These are phyloP conservation scores for Rasamsonia emersonii DNA, from an alignment of 2,329 filamentous ascomycete genomes.

Conservation along the genomic window DNA sequence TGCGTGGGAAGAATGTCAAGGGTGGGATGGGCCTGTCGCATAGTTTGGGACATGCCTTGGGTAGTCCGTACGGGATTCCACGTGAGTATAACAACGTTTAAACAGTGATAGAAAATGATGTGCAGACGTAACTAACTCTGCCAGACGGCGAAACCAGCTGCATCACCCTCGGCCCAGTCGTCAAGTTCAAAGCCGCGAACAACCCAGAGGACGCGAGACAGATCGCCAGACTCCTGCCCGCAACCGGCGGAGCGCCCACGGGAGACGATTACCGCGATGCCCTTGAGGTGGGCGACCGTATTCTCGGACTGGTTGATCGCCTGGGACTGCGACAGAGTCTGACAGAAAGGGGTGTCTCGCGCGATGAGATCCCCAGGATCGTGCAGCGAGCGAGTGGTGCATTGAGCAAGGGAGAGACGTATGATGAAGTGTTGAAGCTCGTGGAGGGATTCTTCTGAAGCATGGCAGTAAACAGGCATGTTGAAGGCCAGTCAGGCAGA, in stretches of 20 bases:
- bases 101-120: no score
- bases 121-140: no score
- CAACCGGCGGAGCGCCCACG: not conserved
- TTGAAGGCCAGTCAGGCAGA: no score
- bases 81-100: no score
- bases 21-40: conserved; percentile 44
- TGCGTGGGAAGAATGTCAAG: conserved; percentile 43
- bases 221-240: conserved; percentile 3
- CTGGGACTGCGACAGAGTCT: conserved; percentile 15
- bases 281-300: conserved; percentile 4
- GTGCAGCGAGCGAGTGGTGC: conserved; percentile 12
- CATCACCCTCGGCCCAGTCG: conserved; percentile 4
- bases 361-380: conserved; percentile 15
- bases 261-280: conserved; percentile 1
- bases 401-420: conserved; percentile 4
- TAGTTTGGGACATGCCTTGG: conserved; percentile 44
- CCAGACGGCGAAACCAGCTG: conserved; percentile 5
- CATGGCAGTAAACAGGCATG: not conserved
- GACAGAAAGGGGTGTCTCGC: conserved; percentile 14
- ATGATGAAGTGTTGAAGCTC: not conserved
- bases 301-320: conserved; percentile 13
- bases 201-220: conserved; percentile 3
- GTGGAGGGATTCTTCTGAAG: not conserved
- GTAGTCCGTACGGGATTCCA: conserved; percentile 45
- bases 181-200: conserved; percentile 4